These are phyloP conservation scores for Fusarium kyushuense DNA, from an alignment of 2,329 filamentous ascomycete species.

Conservation along the genomic window DNA sequence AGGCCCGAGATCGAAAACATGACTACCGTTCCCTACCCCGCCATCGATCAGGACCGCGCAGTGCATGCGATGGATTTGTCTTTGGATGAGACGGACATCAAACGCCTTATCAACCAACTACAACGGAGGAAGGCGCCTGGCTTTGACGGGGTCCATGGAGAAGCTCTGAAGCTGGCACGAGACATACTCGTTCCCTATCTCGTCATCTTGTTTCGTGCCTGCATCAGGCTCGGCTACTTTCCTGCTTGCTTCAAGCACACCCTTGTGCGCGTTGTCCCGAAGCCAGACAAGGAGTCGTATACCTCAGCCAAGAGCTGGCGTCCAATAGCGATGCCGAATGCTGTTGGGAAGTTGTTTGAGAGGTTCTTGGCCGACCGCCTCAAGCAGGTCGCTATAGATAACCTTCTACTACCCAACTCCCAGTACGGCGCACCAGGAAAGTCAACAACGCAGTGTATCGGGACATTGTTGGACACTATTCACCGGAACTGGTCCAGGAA, in stretches of 20 bases:
- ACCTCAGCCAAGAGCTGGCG: slow-evolving; percentile 16
- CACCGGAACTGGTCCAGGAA: not conserved
- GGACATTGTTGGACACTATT: not conserved
- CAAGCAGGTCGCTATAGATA: not conserved
- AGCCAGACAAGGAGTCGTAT: slow-evolving; percentile 15
- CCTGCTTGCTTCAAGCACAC: slow-evolving; percentile 17
- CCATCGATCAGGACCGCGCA: not conserved
- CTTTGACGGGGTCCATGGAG: slow-evolving; percentile 6
- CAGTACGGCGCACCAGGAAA: not conserved
- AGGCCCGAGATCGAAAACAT: not conserved
- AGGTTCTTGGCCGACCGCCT: slow-evolving; percentile 2
- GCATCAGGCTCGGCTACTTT: slow-evolving; percentile 7
- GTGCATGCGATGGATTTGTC: not conserved
- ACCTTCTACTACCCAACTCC: not conserved
- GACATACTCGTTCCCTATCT: not conserved
- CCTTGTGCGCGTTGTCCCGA: slow-evolving; percentile 8
- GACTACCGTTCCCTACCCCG: not conserved
- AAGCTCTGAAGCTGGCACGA: slow-evolving; percentile 7
- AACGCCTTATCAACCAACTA: not conserved
- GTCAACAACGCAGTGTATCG: not conserved
- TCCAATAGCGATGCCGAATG: slow-evolving; percentile 13
- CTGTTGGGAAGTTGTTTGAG: slow-evolving; percentile 15
- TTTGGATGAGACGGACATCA: not conserved
- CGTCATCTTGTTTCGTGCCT: slow-evolving; percentile 8
- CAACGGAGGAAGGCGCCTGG: slow-evolving; percentile 5